Evolutionary conservation across 345 rosid species (phyloP).

Genomic region (Lumnitzera littorea): DNA sequence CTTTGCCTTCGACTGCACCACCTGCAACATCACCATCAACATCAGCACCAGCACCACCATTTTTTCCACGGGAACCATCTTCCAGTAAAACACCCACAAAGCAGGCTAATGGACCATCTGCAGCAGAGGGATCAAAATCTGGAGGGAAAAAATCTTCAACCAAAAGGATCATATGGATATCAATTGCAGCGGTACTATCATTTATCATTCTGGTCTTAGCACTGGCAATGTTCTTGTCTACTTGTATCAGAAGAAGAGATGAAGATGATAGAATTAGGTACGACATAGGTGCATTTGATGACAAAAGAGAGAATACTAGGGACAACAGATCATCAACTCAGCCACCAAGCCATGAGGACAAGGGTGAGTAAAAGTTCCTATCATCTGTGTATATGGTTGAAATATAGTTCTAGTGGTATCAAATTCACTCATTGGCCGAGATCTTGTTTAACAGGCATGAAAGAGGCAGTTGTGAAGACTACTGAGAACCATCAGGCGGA

Average conservation of each 20-base stretch:
- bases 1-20: conserved; percentile 40
- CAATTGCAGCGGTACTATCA: conserved; percentile 54
- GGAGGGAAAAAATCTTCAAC: conserved; percentile 31
- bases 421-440: background rate
- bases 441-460: conserved; percentile 41
- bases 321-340: conserved; percentile 30
- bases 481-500: conserved; percentile 26
- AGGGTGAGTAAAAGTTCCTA: conserved; percentile 36
- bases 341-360: conserved; percentile 45
- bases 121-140: conserved; percentile 37
- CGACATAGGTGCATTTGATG: conserved; percentile 63
- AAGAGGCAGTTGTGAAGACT: conserved; percentile 24
- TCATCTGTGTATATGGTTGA: too few relatives aligned
- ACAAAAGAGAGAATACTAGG: conserved; percentile 49
- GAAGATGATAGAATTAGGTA: conserved; percentile 39
- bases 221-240: conserved; percentile 49
- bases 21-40: conserved; percentile 37
- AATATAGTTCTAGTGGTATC: too few relatives aligned
- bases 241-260: conserved; percentile 40
- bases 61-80: conserved; percentile 23
- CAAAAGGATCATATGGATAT: conserved; percentile 65
- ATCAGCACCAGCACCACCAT: conserved; percentile 29
- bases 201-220: conserved; percentile 51
- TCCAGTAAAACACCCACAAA: conserved; percentile 33
- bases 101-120: conserved; percentile 57